phyloP scores from a whole-genome alignment of 2,329 filamentous ascomycete species.

The Trichoderma afroharzianum region DNA sequence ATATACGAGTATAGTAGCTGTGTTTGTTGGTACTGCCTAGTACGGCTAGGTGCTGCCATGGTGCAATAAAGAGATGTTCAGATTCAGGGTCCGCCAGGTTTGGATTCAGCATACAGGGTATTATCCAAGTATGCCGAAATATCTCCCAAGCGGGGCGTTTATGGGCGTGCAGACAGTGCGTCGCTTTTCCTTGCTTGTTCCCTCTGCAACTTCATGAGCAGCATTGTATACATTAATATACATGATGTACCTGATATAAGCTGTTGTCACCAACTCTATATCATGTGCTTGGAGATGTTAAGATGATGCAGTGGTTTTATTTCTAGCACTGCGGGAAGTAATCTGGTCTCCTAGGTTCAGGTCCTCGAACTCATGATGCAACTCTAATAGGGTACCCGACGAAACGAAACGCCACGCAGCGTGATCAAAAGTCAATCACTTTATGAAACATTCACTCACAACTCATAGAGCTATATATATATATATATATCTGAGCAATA shows the following conservation, averaged over 20 bases:
- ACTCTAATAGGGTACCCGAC: neutral
- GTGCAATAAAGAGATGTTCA: neutral
- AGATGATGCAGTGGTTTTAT: neutral
- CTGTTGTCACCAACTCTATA: neutral
- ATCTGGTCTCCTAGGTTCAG: neutral
- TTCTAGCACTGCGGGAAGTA: neutral
- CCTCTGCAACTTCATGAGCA: neutral
- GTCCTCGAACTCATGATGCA: neutral
- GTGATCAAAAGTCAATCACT: neutral
- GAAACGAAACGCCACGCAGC: neutral
- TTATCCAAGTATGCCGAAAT: neutral
- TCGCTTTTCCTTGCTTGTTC: neutral
- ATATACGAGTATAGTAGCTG: neutral
- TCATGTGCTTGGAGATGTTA: no score
- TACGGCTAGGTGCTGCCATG: neutral
- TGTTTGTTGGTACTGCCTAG: neutral
- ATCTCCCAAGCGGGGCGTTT: neutral
- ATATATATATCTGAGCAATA: neutral
- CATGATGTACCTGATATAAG: neutral
- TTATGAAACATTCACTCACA: neutral
- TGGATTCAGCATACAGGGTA: neutral
- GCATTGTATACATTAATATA: neutral
- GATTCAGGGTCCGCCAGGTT: neutral
- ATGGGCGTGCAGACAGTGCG: neutral
- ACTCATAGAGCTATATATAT: neutral